Percentiles rank a stretch among this genome's conserved stretches.
Conservation (phyloP, 2,329 filamentous ascomycete species). For the Aspergillus phoenicis region DNA sequence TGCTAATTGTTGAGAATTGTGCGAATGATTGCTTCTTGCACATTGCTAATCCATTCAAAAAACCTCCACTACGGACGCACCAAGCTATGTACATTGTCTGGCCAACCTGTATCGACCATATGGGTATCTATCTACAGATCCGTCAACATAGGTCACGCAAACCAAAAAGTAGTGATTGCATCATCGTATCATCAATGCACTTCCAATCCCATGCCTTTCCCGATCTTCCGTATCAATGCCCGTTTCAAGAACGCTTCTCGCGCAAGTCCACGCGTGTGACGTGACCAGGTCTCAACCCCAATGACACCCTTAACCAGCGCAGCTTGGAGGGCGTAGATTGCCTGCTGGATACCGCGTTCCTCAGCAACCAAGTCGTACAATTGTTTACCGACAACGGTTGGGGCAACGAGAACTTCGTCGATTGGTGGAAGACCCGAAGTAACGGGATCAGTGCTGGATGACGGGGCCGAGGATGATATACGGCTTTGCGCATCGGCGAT, state of each 20-base stretch:
- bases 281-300: constrained; percentile 50
- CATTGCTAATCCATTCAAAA: neutral
- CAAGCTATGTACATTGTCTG: neutral
- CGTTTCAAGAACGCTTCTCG: constrained; percentile 52
- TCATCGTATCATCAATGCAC: constrained; percentile 1
- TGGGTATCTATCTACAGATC: neutral
- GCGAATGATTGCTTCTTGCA: neutral
- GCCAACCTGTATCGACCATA: neutral
- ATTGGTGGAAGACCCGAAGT: constrained; percentile 66
- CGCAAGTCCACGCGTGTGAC: constrained; percentile 49
- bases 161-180: neutral
- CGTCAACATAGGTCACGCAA: neutral
- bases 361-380: constrained; percentile 87
- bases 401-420: constrained; percentile 89
- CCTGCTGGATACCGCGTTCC: constrained; percentile 81
- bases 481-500: constrained; percentile 72
- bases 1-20: neutral
- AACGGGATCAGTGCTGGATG: constrained; percentile 36
- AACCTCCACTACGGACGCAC: neutral
- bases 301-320: constrained; percentile 50
- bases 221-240: constrained; percentile 50
- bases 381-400: constrained; percentile 90
- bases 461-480: constrained; percentile 27
- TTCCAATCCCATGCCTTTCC: constrained; percentile 49
- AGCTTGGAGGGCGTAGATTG: constrained; percentile 67